These are phyloP conservation scores for Vinca minor DNA, from an alignment of 257 asterid species.

Conservation along the genomic window DNA sequence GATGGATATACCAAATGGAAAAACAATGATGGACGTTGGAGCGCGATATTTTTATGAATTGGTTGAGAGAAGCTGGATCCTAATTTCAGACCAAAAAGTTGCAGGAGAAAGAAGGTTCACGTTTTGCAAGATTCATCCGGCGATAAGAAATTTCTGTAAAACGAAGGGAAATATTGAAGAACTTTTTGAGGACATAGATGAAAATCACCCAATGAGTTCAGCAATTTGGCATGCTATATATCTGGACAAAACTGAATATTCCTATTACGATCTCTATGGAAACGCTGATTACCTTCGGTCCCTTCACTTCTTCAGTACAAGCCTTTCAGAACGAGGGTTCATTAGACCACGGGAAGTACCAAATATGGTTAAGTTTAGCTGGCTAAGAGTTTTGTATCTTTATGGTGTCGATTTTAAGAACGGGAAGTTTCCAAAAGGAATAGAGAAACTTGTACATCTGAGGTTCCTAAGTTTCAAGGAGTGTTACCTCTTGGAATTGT, in stretches of 20 bases:
- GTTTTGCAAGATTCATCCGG: conserved; percentile 5
- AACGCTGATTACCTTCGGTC: neutral
- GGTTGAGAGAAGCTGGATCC: neutral
- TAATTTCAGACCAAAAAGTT: conserved; percentile 5
- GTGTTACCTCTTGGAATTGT: no score
- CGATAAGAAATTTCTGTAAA: conserved; percentile 15
- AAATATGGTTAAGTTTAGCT: no score
- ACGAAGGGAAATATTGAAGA: conserved; percentile 3
- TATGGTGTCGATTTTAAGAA: no score
- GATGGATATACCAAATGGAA: neutral
- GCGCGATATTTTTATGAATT: conserved; percentile 8
- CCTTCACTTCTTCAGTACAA: conserved; percentile 12
- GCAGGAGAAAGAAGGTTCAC: conserved; percentile 10
- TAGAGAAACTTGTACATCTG: no score
- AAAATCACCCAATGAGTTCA: neutral
- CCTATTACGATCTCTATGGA: no score
- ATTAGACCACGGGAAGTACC: neutral
- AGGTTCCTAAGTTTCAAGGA: no score
- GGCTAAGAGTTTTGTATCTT: no score
- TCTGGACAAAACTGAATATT: neutral
- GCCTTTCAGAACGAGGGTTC: neutral
- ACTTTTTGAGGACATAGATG: conserved; percentile 2
- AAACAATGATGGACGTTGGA: conserved; percentile 10
- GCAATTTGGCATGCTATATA: conserved; percentile 14
- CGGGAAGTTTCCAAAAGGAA: no score